phyloP scores from a whole-genome alignment of 2,329 filamentous ascomycete genomes.

The Colletotrichum chlorophyti region DNA sequence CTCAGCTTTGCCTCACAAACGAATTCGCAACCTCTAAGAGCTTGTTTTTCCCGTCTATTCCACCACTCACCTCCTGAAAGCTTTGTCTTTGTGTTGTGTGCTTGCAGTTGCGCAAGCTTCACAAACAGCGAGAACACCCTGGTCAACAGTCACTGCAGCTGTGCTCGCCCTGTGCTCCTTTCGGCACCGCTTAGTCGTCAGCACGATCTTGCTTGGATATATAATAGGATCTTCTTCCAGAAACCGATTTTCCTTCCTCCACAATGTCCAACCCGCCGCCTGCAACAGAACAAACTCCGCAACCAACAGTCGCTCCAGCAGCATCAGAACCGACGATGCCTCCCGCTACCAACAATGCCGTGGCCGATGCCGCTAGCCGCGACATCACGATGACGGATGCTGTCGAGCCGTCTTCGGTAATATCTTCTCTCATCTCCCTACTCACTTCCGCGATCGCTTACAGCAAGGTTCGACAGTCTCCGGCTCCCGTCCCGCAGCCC shows the following conservation, averaged over 20 bases:
- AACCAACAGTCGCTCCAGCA: conserved; percentile 27
- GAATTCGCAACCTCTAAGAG: too few species aligned
- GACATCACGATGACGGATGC: conserved; percentile 54
- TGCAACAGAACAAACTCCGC: conserved; percentile 1
- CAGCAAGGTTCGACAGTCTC: conserved; percentile 41
- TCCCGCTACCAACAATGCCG: not conserved
- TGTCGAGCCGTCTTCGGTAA: conserved; percentile 48
- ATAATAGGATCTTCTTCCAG: not conserved
- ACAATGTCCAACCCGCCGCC: conserved; percentile 22
- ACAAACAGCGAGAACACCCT: conserved; percentile 1
- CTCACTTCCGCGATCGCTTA: not conserved
- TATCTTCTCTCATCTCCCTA: conserved; percentile 14
- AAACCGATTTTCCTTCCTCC: not conserved
- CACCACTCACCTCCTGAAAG: too few species aligned
- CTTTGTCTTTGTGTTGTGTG: not conserved
- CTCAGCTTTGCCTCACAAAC: too few species aligned
- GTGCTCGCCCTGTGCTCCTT: not conserved
- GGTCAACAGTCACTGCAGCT: not conserved
- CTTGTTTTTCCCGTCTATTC: not conserved
- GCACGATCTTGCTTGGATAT: not conserved
- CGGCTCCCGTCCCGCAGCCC: conserved; percentile 42
- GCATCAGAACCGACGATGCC: conserved; percentile 20
- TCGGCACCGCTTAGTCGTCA: not conserved
- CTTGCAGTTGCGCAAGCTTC: not conserved
- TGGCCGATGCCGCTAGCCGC: conserved; percentile 5